These are phyloP conservation scores for Strobilomyces confusus DNA, from an alignment of 768 basidiomycete species.

Conservation along the genomic window DNA sequence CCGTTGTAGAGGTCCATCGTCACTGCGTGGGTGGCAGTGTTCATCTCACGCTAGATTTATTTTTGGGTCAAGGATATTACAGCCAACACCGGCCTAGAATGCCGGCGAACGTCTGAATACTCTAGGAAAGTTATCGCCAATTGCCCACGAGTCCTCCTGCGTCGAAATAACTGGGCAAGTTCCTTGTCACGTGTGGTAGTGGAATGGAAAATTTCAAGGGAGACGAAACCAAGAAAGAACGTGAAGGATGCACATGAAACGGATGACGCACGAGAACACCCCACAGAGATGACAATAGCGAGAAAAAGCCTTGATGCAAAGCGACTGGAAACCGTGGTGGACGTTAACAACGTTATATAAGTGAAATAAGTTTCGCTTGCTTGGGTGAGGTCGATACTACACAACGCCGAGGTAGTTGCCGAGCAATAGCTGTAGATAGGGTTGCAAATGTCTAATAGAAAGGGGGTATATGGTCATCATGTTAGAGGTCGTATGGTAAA, in stretches of 20 bases:
- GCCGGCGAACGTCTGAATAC: slow-evolving; percentile 26
- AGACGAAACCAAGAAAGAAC: slow-evolving; percentile 25
- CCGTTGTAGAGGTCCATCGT: slow-evolving; percentile 26
- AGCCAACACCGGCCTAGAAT: slow-evolving; percentile 27
- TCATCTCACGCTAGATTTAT: not conserved
- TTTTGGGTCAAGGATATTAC: slow-evolving; percentile 24
- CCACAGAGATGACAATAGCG: slow-evolving; percentile 13
- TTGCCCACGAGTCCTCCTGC: slow-evolving; percentile 16
- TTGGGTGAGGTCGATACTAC: slow-evolving; percentile 22
- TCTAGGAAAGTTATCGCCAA: slow-evolving; percentile 22
- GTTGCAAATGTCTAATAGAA: slow-evolving; percentile 32
- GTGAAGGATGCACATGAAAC: slow-evolving; percentile 15
- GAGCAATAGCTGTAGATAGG: slow-evolving; percentile 33
- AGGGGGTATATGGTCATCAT: slow-evolving; percentile 32
- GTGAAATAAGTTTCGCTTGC: slow-evolving; percentile 34
- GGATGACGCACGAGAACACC: slow-evolving; percentile 18
- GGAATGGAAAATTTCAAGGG: slow-evolving; percentile 8
- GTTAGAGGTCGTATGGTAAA: slow-evolving; percentile 34
- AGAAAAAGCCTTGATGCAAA: slow-evolving; percentile 21
- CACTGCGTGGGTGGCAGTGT: slow-evolving; percentile 21
- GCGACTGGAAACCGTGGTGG: slow-evolving; percentile 23
- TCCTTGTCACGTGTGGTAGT: slow-evolving; percentile 14
- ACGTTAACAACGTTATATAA: slow-evolving; percentile 33
- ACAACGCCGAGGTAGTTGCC: slow-evolving; percentile 21
- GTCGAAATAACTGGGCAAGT: slow-evolving; percentile 10